Evolutionary conservation across 352 stramenopile species (phyloP).

Genomic region (Phytophthora podocarpi): DNA sequence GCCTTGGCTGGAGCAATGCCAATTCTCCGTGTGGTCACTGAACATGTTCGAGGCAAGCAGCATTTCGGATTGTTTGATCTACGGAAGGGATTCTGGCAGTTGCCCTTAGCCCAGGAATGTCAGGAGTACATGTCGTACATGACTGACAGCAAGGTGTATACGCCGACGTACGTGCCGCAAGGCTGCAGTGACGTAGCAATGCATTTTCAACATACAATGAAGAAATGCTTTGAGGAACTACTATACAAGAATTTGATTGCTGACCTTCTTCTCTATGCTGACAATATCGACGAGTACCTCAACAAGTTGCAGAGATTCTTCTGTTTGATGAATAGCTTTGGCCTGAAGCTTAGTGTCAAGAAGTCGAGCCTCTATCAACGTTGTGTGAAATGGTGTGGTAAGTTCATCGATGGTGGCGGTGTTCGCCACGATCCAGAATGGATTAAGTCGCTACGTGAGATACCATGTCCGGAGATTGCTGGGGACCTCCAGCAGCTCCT

Average conservation of each 20-base stretch:
- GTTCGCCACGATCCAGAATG: neutral
- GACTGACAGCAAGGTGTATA: neutral
- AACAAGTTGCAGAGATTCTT: neutral
- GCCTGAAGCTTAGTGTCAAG: neutral
- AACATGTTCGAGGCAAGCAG: neutral
- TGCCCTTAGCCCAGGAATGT: neutral
- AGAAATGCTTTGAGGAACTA: neutral
- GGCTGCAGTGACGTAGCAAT: neutral
- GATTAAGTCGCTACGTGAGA: neutral
- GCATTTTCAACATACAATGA: neutral
- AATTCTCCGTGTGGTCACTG: too few relatives aligned
- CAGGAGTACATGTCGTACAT: neutral
- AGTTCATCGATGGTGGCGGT: too few relatives aligned
- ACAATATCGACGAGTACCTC: neutral
- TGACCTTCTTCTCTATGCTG: neutral
- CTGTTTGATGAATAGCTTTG: neutral
- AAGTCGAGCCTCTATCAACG: neutral
- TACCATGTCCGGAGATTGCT: neutral
- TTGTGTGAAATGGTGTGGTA: neutral
- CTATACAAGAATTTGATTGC: neutral
- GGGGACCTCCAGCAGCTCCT: too few relatives aligned
- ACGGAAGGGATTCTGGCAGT: neutral
- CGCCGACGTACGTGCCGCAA: neutral
- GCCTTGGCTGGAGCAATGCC: too few relatives aligned
- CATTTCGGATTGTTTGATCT: neutral